These are phyloP conservation scores for Citrus unshiu DNA, from an alignment of 345 rosid species.

Conservation along the genomic window DNA sequence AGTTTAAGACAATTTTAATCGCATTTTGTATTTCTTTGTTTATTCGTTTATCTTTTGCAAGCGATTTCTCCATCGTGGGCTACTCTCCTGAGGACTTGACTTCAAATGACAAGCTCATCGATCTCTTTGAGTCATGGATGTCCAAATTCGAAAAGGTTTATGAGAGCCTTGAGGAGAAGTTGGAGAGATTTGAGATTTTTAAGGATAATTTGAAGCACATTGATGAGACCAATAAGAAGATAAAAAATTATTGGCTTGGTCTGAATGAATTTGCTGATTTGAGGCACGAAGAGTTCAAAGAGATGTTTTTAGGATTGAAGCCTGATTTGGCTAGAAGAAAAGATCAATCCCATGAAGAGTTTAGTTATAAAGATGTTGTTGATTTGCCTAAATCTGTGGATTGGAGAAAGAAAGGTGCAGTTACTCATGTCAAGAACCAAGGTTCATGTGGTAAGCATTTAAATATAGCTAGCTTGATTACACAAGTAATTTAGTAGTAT, in stretches of 20 bases:
- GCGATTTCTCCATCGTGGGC: slow-evolving; percentile 76
- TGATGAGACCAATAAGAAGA: slow-evolving; percentile 61
- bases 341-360: slow-evolving; percentile 14
- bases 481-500: too few relatives aligned
- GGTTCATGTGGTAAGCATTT: slow-evolving; percentile 60
- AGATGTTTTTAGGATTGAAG: slow-evolving; percentile 43
- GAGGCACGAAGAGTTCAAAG: slow-evolving; percentile 60
- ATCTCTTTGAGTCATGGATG: slow-evolving; percentile 76
- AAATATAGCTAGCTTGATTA: neutral
- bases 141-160: slow-evolving; percentile 61
- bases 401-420: slow-evolving; percentile 84
- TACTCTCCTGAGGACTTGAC: slow-evolving; percentile 58
- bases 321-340: slow-evolving; percentile 11
- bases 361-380: slow-evolving; percentile 27
- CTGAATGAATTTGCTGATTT: slow-evolving; percentile 60
- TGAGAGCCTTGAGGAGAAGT: slow-evolving; percentile 57
- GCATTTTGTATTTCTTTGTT: slow-evolving; percentile 33
- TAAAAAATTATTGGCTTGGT: slow-evolving; percentile 55
- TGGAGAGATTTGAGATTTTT: slow-evolving; percentile 63
- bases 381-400: slow-evolving; percentile 63
- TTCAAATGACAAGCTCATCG: slow-evolving; percentile 49
- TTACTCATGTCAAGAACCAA: slow-evolving; percentile 71
- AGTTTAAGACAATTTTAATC: slow-evolving; percentile 26
- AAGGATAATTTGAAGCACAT: slow-evolving; percentile 75
- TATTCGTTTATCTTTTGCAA: slow-evolving; percentile 36